Evolutionary conservation across 371 early-diverging fungal species (phyloP).

Genomic region (Mortierella sp.): DNA sequence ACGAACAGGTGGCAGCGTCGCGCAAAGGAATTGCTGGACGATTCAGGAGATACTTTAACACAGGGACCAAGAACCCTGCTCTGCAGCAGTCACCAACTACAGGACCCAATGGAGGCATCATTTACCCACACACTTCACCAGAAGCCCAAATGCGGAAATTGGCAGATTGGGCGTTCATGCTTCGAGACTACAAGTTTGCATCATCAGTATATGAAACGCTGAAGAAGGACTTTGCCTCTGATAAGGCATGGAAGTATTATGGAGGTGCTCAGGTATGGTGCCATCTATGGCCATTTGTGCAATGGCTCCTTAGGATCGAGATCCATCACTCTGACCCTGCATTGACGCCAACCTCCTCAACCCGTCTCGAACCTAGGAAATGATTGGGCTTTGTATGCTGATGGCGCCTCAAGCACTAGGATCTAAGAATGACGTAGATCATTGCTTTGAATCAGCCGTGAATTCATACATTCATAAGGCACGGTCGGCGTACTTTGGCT

Average conservation of each 20-base stretch:
- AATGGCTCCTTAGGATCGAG: background rate
- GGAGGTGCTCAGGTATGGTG: conserved; percentile 78
- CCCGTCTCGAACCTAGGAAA: conserved; percentile 66
- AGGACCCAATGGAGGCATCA: conserved; percentile 57
- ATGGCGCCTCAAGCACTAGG: conserved; percentile 70
- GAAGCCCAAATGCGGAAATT: conserved; percentile 92
- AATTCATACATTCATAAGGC: conserved; percentile 73
- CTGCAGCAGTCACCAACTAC: conserved; percentile 50
- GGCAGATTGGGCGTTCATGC: conserved; percentile 96
- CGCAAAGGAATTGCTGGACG: conserved; percentile 93
- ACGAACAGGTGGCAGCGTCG: conserved; percentile 90
- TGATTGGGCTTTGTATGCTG: conserved; percentile 88
- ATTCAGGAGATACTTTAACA: conserved; percentile 85
- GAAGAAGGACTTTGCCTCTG: conserved; percentile 88
- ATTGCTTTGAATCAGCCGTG: conserved; percentile 83
- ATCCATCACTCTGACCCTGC: too few species aligned
- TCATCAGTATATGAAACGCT: conserved; percentile 88
- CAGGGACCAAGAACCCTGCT: conserved; percentile 55
- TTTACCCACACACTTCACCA: conserved; percentile 81
- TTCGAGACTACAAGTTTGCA: conserved; percentile 92
- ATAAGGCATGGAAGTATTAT: conserved; percentile 85
- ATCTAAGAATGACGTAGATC: conserved; percentile 75
- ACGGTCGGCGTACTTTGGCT: conserved; percentile 71
- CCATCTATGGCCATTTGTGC: background rate
- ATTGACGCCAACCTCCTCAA: too few species aligned